Evolutionary conservation across 495 filamentous ascomycete genomes (phyloP).

Genomic region (Penicillium coffeae): DNA sequence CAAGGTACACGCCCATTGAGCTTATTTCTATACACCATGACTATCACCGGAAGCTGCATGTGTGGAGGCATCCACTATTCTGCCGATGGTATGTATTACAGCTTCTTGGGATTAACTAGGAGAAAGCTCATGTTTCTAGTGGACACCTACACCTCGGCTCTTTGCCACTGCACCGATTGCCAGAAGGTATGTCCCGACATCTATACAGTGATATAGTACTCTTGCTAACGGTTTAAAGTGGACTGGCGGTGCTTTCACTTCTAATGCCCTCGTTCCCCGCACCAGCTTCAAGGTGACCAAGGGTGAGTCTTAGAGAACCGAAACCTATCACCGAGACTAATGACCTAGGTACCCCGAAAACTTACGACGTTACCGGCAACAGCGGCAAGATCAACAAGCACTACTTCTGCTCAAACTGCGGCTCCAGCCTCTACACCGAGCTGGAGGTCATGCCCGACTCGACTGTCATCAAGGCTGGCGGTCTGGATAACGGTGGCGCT

Average conservation of each 20-base stretch:
- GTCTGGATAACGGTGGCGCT: conserved; percentile 36
- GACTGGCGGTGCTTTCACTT: conserved; percentile 45
- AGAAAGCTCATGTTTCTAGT: no score
- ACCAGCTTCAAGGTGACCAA: conserved; percentile 37
- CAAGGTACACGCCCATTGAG: conserved; percentile 14
- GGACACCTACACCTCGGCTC: conserved; percentile 30
- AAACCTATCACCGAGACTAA: background rate
- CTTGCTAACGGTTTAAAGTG: conserved; percentile 24
- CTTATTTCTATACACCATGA: conserved; percentile 19
- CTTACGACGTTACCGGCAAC: conserved; percentile 34
- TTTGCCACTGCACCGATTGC: conserved; percentile 49
- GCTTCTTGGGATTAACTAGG: no score
- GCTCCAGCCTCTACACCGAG: conserved; percentile 42
- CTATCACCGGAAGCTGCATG: conserved; percentile 39
- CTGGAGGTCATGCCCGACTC: conserved; percentile 47
- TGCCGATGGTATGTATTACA: conserved; percentile 29
- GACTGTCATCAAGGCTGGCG: conserved; percentile 40
- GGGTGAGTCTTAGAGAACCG: conserved; percentile 28
- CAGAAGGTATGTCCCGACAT: conserved; percentile 37
- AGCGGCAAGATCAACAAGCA: conserved; percentile 49
- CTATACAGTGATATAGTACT: background rate
- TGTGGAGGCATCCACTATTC: conserved; percentile 37
- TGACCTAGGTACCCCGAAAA: conserved; percentile 27
- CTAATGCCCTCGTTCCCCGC: conserved; percentile 46
- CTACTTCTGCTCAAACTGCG: conserved; percentile 45